Percentiles rank a stretch among this genome's conserved stretches.
Evolutionary conservation across 2,329 filamentous ascomycete genomes (phyloP).

Genomic region (Sarocladiaceae sp.): DNA sequence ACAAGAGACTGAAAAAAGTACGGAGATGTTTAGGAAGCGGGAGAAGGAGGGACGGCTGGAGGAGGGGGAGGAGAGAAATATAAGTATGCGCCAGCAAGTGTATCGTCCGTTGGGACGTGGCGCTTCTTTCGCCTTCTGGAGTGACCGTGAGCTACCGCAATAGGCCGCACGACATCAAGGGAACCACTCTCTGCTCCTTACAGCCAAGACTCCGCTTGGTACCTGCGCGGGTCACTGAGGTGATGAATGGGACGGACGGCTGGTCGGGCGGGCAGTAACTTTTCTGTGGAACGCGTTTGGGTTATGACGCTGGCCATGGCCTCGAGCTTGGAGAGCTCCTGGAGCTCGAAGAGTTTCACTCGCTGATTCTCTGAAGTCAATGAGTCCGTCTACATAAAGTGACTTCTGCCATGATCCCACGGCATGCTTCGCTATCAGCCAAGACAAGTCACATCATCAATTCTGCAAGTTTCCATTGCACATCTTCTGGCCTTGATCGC

Average conservation of each 20-base stretch:
- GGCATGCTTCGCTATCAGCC: too few relatives aligned
- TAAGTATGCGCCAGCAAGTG: background rate
- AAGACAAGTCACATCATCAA: too few relatives aligned
- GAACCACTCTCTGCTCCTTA: background rate
- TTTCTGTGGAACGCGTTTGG: background rate
- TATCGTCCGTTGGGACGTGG: conserved; percentile 3
- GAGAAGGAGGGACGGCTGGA: background rate
- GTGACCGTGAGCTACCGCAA: background rate
- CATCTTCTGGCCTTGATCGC: background rate
- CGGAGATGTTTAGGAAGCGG: background rate
- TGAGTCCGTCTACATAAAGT: too few relatives aligned
- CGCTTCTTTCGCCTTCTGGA: conserved; percentile 2
- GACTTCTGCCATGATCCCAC: too few relatives aligned
- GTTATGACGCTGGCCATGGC: background rate
- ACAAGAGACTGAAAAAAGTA: background rate
- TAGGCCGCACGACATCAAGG: background rate
- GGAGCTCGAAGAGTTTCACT: too few relatives aligned
- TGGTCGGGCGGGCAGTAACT: background rate
- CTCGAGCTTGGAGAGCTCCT: too few relatives aligned
- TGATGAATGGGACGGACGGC: too few relatives aligned
- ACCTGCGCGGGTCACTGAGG: background rate
- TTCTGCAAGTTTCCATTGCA: too few relatives aligned
- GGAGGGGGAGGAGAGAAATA: conserved; percentile 4
- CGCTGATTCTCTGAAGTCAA: too few relatives aligned
- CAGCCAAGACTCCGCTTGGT: background rate